These are phyloP conservation scores for Xanthoceras sorbifolium DNA, from an alignment of 345 rosid genomes.

Conservation along the genomic window DNA sequence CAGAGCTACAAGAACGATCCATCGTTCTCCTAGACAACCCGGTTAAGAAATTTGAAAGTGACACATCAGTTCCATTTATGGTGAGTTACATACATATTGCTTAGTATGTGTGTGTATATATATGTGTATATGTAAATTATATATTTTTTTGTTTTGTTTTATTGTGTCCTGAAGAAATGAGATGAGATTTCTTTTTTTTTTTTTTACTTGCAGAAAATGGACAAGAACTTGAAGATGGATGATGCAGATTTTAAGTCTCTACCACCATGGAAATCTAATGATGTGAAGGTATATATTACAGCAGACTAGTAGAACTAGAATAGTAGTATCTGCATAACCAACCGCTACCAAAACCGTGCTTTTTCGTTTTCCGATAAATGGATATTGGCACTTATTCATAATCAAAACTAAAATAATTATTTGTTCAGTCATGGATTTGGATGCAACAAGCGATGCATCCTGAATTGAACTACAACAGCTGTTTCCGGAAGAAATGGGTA, in stretches of 20 bases:
- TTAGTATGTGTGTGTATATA: no score
- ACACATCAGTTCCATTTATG: slow-evolving; percentile 38
- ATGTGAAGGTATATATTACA: slow-evolving; percentile 63
- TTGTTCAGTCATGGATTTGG: slow-evolving; percentile 92
- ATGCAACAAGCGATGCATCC: slow-evolving; percentile 99
- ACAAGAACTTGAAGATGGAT: slow-evolving; percentile 56
- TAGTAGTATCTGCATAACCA: neutral
- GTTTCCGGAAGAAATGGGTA: slow-evolving; percentile 85
- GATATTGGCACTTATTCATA: neutral
- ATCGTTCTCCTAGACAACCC: slow-evolving; percentile 50
- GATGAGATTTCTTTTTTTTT: neutral
- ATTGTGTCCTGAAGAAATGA: neutral
- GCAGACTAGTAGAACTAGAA: neutral
- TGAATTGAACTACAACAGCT: slow-evolving; percentile 78
- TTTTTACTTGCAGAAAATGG: slow-evolving; percentile 49
- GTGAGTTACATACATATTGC: slow-evolving; percentile 43
- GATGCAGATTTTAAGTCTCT: slow-evolving; percentile 64
- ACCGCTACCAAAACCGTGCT: neutral
- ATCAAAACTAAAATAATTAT: no score
- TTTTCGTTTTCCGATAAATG: neutral
- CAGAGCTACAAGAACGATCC: slow-evolving; percentile 41
- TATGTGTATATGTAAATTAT: neutral
- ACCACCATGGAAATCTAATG: slow-evolving; percentile 87
- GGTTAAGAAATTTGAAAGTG: slow-evolving; percentile 45
- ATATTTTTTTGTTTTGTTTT: neutral